Evolutionary conservation across 371 early-diverging fungal genomes (phyloP).

Genomic region (Dinochytrium kinnereticum): DNA sequence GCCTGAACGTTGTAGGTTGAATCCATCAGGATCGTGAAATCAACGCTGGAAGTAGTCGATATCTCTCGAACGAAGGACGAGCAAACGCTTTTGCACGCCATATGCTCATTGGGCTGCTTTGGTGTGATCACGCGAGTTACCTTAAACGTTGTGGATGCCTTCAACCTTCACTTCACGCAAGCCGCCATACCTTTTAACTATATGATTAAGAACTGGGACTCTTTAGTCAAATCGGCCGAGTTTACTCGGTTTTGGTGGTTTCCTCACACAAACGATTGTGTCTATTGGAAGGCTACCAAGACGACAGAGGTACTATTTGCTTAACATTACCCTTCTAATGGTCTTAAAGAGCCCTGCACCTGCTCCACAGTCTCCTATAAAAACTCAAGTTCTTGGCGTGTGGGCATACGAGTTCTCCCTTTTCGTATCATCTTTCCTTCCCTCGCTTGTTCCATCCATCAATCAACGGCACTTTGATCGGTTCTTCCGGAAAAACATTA

Average conservation of each 20-base stretch:
- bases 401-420: conserved; percentile 74
- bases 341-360: conserved; percentile 17
- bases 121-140: conserved; percentile 78
- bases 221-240: conserved; percentile 69
- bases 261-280: conserved; percentile 78
- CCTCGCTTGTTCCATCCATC: conserved; percentile 62
- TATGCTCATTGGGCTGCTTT: conserved; percentile 76
- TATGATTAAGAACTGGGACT: conserved; percentile 62
- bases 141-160: conserved; percentile 73
- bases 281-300: conserved; percentile 78
- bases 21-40: conserved; percentile 56
- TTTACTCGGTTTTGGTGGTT: conserved; percentile 89
- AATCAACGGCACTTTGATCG: conserved; percentile 51
- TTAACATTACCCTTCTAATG: background rate
- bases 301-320: conserved; percentile 52
- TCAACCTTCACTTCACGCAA: conserved; percentile 71
- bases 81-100: conserved; percentile 72
- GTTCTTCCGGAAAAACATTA: conserved; percentile 44
- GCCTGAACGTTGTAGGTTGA: background rate
- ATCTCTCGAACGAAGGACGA: conserved; percentile 56
- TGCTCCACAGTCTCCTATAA: conserved; percentile 50
- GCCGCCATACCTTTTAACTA: conserved; percentile 63
- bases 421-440: conserved; percentile 63
- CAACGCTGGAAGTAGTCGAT: conserved; percentile 55
- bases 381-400: conserved; percentile 62